phyloP scores from a whole-genome alignment of 768 basidiomycete species.

The Auricularia heimuer region DNA sequence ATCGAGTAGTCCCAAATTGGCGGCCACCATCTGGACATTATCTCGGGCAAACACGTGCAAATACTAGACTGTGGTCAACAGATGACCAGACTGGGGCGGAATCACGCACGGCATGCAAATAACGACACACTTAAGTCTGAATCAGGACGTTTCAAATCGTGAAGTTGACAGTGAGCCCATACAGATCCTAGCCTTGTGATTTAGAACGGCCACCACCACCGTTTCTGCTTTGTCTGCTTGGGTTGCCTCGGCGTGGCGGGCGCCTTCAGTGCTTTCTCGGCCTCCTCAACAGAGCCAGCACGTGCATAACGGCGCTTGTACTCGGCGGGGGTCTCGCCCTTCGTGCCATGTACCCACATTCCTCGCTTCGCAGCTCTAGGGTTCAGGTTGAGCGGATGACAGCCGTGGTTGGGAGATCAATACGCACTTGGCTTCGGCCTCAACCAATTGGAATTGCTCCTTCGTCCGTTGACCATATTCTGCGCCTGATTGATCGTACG shows the following conservation, averaged over 20 bases:
- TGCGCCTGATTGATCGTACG: constrained; percentile 69
- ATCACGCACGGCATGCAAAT: too few species aligned
- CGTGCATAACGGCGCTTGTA: constrained; percentile 62
- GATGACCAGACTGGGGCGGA: too few species aligned
- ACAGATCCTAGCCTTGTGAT: neutral
- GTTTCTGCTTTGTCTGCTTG: neutral
- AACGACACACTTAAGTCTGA: too few species aligned
- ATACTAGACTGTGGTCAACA: too few species aligned
- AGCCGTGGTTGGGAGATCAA: neutral
- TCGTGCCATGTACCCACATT: constrained; percentile 56
- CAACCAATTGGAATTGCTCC: constrained; percentile 49
- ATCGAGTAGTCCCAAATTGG: too few species aligned
- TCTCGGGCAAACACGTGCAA: too few species aligned
- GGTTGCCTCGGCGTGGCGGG: neutral
- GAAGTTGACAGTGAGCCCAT: too few species aligned
- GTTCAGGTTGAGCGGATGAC: neutral
- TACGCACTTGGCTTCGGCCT: constrained; percentile 58
- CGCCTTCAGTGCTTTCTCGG: neutral
- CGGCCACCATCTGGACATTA: too few species aligned
- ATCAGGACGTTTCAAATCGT: too few species aligned
- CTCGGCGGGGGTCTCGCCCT: constrained; percentile 60
- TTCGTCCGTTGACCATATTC: constrained; percentile 67
- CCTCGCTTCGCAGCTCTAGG: constrained; percentile 52
- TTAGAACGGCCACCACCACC: constrained; percentile 1
- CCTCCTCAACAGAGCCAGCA: neutral